A percentile compares a stretch with the other conserved stretches of the same genome.
Evolutionary conservation across 169 alveolate genomes (phyloP).

Genomic region (Eimeria tenella): DNA sequence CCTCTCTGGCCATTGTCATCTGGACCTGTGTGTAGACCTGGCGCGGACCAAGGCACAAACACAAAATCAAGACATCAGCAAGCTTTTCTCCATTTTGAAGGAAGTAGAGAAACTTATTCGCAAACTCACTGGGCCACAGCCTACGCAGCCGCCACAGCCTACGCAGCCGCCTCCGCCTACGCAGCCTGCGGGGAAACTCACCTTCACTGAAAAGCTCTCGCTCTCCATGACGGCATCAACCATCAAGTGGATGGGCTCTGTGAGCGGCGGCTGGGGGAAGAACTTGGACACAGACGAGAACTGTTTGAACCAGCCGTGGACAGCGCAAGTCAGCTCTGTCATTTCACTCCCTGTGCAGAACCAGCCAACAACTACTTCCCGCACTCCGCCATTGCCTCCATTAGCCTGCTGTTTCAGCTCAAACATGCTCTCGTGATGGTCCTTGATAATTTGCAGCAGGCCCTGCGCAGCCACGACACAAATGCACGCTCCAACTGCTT

Average conservation of each 20-base stretch:
- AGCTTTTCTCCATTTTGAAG: neutral
- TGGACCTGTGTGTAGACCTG: slow-evolving; percentile 89
- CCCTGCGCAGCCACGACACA: slow-evolving; percentile 82
- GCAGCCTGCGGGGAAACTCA: slow-evolving; percentile 18
- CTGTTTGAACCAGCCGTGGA: slow-evolving; percentile 95
- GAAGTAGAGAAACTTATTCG: neutral
- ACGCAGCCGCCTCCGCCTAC: too few species aligned
- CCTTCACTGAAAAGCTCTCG: slow-evolving; percentile 91
- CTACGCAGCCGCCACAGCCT: too few species aligned
- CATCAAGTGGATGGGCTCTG: slow-evolving; percentile 93
- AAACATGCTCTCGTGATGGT: slow-evolving; percentile 94
- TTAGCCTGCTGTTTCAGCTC: slow-evolving; percentile 92
- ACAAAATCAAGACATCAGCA: neutral
- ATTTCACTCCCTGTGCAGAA: slow-evolving; percentile 94
- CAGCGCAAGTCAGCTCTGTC: slow-evolving; percentile 94
- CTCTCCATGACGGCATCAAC: slow-evolving; percentile 93
- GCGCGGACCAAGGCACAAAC: neutral
- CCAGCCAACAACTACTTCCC: slow-evolving; percentile 93
- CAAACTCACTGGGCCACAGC: neutral
- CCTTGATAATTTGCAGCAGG: slow-evolving; percentile 92
- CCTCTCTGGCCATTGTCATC: slow-evolving; percentile 87
- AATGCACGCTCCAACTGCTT: too few species aligned
- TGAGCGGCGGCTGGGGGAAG: slow-evolving; percentile 91
- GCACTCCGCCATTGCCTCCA: slow-evolving; percentile 92
- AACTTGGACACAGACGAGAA: slow-evolving; percentile 91